These are phyloP conservation scores for Backusella mclennaniae DNA, from an alignment of 192 early-diverging fungal genomes.

Conservation along the genomic window DNA sequence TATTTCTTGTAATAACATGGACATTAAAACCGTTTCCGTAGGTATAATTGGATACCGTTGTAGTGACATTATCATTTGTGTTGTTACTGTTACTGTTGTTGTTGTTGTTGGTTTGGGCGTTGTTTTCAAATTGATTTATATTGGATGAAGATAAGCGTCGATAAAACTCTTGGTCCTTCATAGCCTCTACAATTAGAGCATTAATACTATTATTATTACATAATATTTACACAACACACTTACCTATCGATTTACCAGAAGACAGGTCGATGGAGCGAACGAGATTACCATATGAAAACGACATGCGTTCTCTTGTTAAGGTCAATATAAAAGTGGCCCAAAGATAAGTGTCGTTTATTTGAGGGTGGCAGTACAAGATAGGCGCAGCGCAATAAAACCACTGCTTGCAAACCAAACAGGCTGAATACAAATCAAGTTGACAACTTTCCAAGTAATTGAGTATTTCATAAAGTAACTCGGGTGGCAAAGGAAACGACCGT, in stretches of 20 bases:
- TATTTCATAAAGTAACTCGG: slow-evolving; percentile 45
- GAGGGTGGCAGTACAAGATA: slow-evolving; percentile 37
- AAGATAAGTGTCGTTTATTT: slow-evolving; percentile 40
- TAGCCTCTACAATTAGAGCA: neutral
- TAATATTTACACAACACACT: neutral
- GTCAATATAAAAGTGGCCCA: slow-evolving; percentile 50
- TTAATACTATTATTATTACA: neutral
- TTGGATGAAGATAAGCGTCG: slow-evolving; percentile 3
- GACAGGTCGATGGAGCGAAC: slow-evolving; percentile 44
- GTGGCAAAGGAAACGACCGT: slow-evolving; percentile 31
- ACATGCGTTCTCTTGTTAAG: slow-evolving; percentile 26
- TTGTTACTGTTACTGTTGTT: neutral
- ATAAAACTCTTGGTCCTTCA: slow-evolving; percentile 21
- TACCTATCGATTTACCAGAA: slow-evolving; percentile 23
- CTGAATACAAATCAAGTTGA: slow-evolving; percentile 32
- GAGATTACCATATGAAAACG: slow-evolving; percentile 36
- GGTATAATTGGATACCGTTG: neutral
- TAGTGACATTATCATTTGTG: neutral
- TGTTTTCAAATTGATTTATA: neutral
- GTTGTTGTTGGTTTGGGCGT: neutral
- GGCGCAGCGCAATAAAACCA: slow-evolving; percentile 44
- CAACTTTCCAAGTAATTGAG: slow-evolving; percentile 28
- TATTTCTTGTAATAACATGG: neutral
- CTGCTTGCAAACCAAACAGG: slow-evolving; percentile 37
- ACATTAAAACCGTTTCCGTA: neutral